These are phyloP conservation scores for Amanita subjunquillea DNA, from an alignment of 768 basidiomycete species.

Conservation along the genomic window DNA sequence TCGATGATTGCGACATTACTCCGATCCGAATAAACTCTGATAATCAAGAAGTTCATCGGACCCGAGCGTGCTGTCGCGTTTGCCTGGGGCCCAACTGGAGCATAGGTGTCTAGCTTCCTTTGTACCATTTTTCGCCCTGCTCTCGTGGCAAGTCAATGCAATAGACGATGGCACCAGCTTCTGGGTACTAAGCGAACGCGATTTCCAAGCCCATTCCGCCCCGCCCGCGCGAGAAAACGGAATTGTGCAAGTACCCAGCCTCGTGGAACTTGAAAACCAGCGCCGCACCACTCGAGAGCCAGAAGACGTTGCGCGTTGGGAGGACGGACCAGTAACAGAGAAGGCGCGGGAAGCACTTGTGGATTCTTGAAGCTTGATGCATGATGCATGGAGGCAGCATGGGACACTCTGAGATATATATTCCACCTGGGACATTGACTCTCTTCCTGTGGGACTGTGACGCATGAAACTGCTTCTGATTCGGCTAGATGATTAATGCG, in stretches of 20 bases:
- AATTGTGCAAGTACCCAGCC: no score
- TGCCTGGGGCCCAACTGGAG: no score
- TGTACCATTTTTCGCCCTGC: slow-evolving; percentile 39
- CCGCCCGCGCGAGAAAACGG: slow-evolving; percentile 42
- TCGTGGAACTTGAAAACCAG: slow-evolving; percentile 13
- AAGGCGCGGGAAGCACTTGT: not conserved
- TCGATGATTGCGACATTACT: no score
- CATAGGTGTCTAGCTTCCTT: slow-evolving; percentile 12
- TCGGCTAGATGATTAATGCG: slow-evolving; percentile 41
- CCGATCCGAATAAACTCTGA: no score
- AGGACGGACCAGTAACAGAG: not conserved
- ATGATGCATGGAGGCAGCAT: not conserved
- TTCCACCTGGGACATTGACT: no score
- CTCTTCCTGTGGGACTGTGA: not conserved
- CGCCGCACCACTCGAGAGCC: slow-evolving; percentile 25
- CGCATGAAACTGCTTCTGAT: not conserved
- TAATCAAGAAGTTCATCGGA: no score
- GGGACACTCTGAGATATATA: no score
- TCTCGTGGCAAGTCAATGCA: slow-evolving; percentile 32
- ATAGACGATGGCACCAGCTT: slow-evolving; percentile 30
- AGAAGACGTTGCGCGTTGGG: slow-evolving; percentile 17
- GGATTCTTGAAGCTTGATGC: not conserved
- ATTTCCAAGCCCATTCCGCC: slow-evolving; percentile 48
- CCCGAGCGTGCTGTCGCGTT: no score
- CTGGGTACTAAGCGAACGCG: slow-evolving; percentile 16